A percentile compares a stretch with the other conserved stretches of the same genome.
Conservation (phyloP, 1,284 basidiomycete genomes). For the Papiliotrema nemorosa region DNA sequence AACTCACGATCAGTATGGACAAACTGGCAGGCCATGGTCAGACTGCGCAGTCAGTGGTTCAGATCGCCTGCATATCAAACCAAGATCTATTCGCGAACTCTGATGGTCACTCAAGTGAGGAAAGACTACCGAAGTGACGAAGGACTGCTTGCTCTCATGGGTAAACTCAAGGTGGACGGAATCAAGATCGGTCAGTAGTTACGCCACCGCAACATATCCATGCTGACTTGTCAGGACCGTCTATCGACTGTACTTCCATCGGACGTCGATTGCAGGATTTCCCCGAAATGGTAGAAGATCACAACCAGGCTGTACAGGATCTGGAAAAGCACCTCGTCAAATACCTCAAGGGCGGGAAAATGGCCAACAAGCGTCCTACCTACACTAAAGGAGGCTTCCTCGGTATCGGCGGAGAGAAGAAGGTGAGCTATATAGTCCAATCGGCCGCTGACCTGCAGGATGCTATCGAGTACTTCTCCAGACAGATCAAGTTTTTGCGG, state of each 20-base stretch:
- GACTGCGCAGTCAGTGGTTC: slow-evolving; percentile 47
- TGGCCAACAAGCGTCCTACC: slow-evolving; percentile 70
- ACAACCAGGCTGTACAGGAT: slow-evolving; percentile 79
- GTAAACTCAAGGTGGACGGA: slow-evolving; percentile 57
- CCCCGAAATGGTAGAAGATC: slow-evolving; percentile 57
- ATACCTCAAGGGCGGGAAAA: slow-evolving; percentile 73
- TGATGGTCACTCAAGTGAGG: slow-evolving; percentile 63
- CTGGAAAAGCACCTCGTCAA: slow-evolving; percentile 77
- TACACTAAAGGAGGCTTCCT: slow-evolving; percentile 67
- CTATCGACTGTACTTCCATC: slow-evolving; percentile 17
- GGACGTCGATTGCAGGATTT: slow-evolving; percentile 46
- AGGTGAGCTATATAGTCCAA: slow-evolving; percentile 39
- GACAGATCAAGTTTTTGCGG: slow-evolving; percentile 60
- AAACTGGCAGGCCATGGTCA: slow-evolving; percentile 70
- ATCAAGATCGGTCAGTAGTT: slow-evolving; percentile 48
- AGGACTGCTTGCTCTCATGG: slow-evolving; percentile 68
- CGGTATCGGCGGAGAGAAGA: slow-evolving; percentile 69
- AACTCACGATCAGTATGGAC: slow-evolving; percentile 53
- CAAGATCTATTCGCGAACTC: slow-evolving; percentile 47
- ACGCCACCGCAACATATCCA: slow-evolving; percentile 35
- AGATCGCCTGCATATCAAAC: slow-evolving; percentile 45
- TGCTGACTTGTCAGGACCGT: neutral
- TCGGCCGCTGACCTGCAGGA: slow-evolving; percentile 50
- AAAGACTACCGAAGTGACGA: slow-evolving; percentile 73
- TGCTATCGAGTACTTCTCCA: slow-evolving; percentile 78